Evolutionary conservation across 768 basidiomycete species (phyloP), one percentile per base, ranked within the genome.

Genomic region (Xerocomus potaroensis): DNA sequence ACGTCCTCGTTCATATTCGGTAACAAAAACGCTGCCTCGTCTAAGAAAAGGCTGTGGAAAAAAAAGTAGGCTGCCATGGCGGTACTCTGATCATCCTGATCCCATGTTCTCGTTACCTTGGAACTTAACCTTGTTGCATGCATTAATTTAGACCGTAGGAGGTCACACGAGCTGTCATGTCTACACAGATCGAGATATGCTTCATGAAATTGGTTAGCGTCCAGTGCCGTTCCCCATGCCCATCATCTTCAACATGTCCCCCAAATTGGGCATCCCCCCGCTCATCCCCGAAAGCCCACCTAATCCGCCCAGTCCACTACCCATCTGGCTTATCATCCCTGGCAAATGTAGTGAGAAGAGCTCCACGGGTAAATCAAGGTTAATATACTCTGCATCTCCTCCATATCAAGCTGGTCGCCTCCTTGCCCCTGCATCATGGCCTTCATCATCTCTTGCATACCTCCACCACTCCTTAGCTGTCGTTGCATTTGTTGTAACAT

Each of bases 371-470:
- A 45, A 46, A 23, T 33, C 43, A 34, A 48, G 15, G 51, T 46
- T 39, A 23, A 68, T 78, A 53, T 68, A 86, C 91, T 79, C 69
- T 92, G 89, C 89, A 94, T 91, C 65, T 95, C 91, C 49, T 90
- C 87, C 87, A 95, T 88, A 60, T 93, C 91, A 43, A 84, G 72
- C 61, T 91, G 83, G 59, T 93, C 93, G 10, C 89, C 89, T 44
- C 88, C 90, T 57, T 89, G 84, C 9, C 91, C 89, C 58, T 92
- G 91, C 88, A 96, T 93, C 90, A 97, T 93, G 22, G 87, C 84
- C 63, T 87, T 89, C 92, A 95, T 92, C 91, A 95, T 95, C 58
- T 95, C 92, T 65, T 93, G 89, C 83, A 96, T 87, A 36, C 91
- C 91, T 18, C 91, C 90, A 8, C 88, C 89, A 45, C 83, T 69